Conservation (phyloP, 345 rosid genomes). For the Eucalyptus paniculata region DNA sequence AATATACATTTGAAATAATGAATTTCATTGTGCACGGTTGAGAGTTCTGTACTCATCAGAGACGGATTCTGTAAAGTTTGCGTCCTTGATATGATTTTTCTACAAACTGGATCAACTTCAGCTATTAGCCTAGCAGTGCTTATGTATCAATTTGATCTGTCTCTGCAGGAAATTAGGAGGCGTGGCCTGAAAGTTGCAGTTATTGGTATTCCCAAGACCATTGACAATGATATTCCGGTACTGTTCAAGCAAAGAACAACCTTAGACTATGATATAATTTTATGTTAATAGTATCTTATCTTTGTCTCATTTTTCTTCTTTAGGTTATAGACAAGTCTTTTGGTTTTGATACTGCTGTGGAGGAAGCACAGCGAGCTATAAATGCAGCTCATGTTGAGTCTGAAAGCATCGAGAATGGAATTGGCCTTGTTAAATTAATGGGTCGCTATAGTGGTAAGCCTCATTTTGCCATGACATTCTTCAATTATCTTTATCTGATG, state of each 20-base stretch:
- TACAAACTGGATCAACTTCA: neutral
- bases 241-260: neutral
- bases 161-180: conserved; percentile 19
- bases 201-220: conserved; percentile 37
- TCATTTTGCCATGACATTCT: neutral
- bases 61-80: neutral
- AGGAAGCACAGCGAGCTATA: conserved; percentile 64
- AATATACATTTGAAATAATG: neutral
- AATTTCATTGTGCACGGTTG: neutral
- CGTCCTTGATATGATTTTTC: neutral
- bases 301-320: neutral
- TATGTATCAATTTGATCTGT: neutral
- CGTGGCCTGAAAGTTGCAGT: conserved; percentile 37
- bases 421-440: conserved; percentile 57
- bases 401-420: conserved; percentile 47
- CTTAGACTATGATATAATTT: neutral
- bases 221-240: conserved; percentile 39
- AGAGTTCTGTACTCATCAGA: neutral
- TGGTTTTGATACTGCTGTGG: conserved; percentile 56
- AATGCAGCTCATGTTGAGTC: conserved; percentile 58
- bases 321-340: conserved; percentile 73
- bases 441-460: conserved; percentile 48
- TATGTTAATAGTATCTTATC: neutral
- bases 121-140: neutral
- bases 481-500: neutral